These are phyloP conservation scores for Earliella scabrosa DNA, from an alignment of 1,284 basidiomycete species.

Conservation along the genomic window DNA sequence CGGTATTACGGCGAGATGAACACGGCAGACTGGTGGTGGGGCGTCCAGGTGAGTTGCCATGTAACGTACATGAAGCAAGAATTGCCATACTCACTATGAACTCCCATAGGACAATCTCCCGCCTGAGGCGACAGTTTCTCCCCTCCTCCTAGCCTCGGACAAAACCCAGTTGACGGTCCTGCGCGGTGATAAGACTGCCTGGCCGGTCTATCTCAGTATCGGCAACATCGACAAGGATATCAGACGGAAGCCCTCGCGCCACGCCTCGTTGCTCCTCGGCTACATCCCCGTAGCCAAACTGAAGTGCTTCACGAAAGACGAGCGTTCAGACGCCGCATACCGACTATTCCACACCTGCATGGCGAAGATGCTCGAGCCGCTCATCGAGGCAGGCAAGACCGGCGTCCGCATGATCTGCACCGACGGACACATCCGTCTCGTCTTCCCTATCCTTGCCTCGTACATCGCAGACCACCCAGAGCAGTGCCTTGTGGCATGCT, in stretches of 20 bases:
- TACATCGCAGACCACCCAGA: slow-evolving; percentile 36
- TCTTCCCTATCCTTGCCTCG: no score
- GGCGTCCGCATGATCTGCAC: slow-evolving; percentile 29
- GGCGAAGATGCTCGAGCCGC: slow-evolving; percentile 19
- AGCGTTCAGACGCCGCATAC: neutral
- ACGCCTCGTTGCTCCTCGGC: slow-evolving; percentile 37
- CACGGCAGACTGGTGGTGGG: slow-evolving; percentile 11
- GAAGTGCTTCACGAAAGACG: neutral
- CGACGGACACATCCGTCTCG: slow-evolving; percentile 16
- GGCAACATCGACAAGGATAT: slow-evolving; percentile 45
- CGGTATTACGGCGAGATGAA: slow-evolving; percentile 9
- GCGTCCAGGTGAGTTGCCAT: slow-evolving; percentile 1
- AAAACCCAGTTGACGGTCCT: slow-evolving; percentile 34
- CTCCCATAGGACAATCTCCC: neutral
- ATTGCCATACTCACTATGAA: neutral
- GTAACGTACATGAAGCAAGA: neutral
- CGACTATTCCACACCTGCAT: slow-evolving; percentile 32
- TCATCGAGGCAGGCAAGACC: slow-evolving; percentile 20
- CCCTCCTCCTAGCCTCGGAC: no score
- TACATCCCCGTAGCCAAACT: slow-evolving; percentile 34
- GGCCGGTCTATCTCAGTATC: slow-evolving; percentile 43
- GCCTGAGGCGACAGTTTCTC: slow-evolving; percentile 41
- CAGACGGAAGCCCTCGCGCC: slow-evolving; percentile 34
- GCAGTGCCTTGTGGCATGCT: slow-evolving; percentile 31
- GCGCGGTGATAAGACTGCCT: slow-evolving; percentile 40